Conservation (phyloP, 441 rosid genomes). For the Gossypium lobatum region DNA sequence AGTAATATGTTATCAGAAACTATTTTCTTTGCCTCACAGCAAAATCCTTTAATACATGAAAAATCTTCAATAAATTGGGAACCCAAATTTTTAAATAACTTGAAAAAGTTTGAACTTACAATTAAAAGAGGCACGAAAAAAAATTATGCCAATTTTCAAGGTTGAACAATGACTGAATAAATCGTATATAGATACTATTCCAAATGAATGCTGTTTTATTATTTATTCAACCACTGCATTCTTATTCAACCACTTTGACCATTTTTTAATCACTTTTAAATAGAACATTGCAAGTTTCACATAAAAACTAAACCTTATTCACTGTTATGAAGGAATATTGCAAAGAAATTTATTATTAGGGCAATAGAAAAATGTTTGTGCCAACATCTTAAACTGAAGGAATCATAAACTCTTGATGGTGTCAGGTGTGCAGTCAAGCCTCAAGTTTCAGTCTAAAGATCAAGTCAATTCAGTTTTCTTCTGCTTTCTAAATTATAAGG, state of each 20-base stretch:
- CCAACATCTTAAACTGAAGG: neutral
- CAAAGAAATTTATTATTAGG: neutral
- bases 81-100: neutral
- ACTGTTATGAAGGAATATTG: neutral
- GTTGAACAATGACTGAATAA: neutral
- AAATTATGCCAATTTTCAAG: neutral
- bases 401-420: conserved; percentile 1
- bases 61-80: neutral
- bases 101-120: neutral
- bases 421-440: neutral
- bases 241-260: neutral
- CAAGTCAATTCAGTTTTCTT: conserved; percentile 2
- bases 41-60: neutral
- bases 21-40: neutral
- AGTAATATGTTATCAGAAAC: neutral
- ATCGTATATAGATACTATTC: neutral
- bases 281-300: neutral
- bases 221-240: neutral
- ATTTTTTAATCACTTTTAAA: neutral
- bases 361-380: neutral
- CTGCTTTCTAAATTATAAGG: neutral
- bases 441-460: neutral
- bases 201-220: neutral
- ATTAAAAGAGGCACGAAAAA: neutral
- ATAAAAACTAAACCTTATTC: neutral